phyloP scores from a whole-genome alignment of 345 rosid genomes.

The Anacardium occidentale region DNA sequence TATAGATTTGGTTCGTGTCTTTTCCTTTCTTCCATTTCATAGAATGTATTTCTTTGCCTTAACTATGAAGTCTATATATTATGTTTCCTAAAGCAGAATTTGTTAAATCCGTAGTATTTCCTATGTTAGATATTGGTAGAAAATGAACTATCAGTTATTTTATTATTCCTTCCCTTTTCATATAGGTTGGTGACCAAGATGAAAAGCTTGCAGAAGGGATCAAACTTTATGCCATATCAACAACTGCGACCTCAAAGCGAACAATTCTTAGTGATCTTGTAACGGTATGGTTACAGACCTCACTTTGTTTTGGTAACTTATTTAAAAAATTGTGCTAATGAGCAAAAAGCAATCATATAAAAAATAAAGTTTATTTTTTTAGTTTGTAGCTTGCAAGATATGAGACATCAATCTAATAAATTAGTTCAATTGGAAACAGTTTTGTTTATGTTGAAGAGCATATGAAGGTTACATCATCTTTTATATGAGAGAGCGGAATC shows the following conservation, averaged over 20 bases:
- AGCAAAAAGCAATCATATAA: neutral
- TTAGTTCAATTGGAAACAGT: neutral
- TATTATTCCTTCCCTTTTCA: constrained; percentile 9
- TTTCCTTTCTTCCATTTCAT: neutral
- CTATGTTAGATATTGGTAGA: neutral
- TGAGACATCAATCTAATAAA: neutral
- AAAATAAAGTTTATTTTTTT: neutral
- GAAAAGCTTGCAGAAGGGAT: constrained; percentile 97
- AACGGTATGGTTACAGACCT: constrained; percentile 43
- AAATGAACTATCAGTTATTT: neutral
- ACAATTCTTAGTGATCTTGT: constrained; percentile 89
- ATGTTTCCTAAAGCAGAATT: neutral
- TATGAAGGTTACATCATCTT: neutral
- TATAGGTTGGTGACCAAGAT: constrained; percentile 88
- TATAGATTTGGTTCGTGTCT: constrained; percentile 71
- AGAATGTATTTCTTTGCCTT: neutral
- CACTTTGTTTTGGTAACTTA: constrained; percentile 2
- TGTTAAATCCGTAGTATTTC: neutral
- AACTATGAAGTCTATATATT: neutral
- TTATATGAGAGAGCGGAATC: neutral
- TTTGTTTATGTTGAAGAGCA: neutral
- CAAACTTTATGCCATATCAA: constrained; percentile 77
- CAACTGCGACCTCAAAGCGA: constrained; percentile 74
- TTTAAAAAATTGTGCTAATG: neutral
- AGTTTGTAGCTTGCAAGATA: neutral